These are phyloP conservation scores for Anthracocystis setariae DNA, from an alignment of 1,284 basidiomycete species.

Conservation along the genomic window DNA sequence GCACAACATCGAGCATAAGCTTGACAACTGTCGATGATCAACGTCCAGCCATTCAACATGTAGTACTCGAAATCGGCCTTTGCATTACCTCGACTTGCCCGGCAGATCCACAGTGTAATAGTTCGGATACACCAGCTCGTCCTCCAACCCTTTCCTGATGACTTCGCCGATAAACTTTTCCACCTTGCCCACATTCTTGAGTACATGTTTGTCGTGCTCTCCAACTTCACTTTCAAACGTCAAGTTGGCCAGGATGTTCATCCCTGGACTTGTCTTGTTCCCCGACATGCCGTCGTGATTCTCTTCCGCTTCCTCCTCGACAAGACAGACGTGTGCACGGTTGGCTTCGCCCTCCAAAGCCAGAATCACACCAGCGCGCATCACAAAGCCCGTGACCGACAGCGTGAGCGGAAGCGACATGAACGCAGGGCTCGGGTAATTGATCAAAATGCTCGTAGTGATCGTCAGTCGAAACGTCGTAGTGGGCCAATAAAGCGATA, in stretches of 20 bases:
- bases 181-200: conserved; percentile 95
- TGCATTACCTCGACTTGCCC: background rate
- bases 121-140: conserved; percentile 66
- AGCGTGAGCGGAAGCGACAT: conserved; percentile 95
- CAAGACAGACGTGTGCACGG: conserved; percentile 84
- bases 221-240: conserved; percentile 97
- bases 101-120: conserved; percentile 66
- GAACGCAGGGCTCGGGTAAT: conserved; percentile 92
- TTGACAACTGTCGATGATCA: too few species aligned
- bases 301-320: conserved; percentile 50
- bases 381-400: conserved; percentile 84
- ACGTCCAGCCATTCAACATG: too few species aligned
- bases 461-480: conserved; percentile 72
- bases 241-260: conserved; percentile 86
- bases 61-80: too few species aligned
- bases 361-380: conserved; percentile 85
- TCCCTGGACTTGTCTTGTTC: conserved; percentile 70
- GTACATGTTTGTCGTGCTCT: conserved; percentile 90
- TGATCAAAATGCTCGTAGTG: conserved; percentile 91
- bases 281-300: conserved; percentile 14
- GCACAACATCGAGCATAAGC: too few species aligned
- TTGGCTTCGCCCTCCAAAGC: conserved; percentile 85
- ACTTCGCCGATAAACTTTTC: conserved; percentile 95
- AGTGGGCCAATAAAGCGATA: conserved; percentile 60
- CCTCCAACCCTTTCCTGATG: conserved; percentile 88